phyloP scores from a whole-genome alignment of 371 early-diverging fungal genomes.

The Rhizopus stolonifer region DNA sequence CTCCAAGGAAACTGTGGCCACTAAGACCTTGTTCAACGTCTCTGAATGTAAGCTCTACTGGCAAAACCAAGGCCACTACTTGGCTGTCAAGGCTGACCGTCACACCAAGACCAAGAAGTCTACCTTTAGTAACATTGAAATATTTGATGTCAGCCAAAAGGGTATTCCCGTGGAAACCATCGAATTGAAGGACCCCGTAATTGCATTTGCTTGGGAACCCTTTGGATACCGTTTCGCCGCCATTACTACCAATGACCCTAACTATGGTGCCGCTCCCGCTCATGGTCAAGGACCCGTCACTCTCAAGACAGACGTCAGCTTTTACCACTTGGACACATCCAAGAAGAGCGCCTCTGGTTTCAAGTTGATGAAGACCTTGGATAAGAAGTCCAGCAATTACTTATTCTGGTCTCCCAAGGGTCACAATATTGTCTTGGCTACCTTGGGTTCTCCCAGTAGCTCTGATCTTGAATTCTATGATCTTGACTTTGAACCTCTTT shows the following conservation, averaged over 20 bases:
- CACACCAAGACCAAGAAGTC: conserved; percentile 92
- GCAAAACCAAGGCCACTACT: conserved; percentile 89
- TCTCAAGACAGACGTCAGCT: conserved; percentile 73
- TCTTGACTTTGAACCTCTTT: conserved; percentile 74
- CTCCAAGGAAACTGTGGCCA: conserved; percentile 80
- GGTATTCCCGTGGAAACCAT: conserved; percentile 94
- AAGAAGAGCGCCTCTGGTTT: conserved; percentile 63
- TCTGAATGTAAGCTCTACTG: conserved; percentile 87
- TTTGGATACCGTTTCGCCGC: conserved; percentile 81
- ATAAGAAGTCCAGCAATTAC: conserved; percentile 79
- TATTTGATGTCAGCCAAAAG: conserved; percentile 91
- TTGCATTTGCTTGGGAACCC: conserved; percentile 95
- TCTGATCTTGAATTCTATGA: conserved; percentile 94
- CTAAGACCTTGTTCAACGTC: conserved; percentile 97
- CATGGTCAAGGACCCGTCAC: conserved; percentile 54
- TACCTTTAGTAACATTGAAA: conserved; percentile 86
- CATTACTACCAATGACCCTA: conserved; percentile 75
- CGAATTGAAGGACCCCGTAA: conserved; percentile 84
- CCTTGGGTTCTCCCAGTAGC: conserved; percentile 75
- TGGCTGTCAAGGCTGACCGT: conserved; percentile 92
- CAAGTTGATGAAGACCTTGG: conserved; percentile 63
- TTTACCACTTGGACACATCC: conserved; percentile 74
- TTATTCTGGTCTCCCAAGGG: conserved; percentile 97
- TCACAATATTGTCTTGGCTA: conserved; percentile 88
- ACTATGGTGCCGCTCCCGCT: conserved; percentile 46